Evolutionary conservation across 129 eudicot genomes (phyloP), one percentile per base, ranked within the genome.

Genomic region (Glebionis coronaria): DNA sequence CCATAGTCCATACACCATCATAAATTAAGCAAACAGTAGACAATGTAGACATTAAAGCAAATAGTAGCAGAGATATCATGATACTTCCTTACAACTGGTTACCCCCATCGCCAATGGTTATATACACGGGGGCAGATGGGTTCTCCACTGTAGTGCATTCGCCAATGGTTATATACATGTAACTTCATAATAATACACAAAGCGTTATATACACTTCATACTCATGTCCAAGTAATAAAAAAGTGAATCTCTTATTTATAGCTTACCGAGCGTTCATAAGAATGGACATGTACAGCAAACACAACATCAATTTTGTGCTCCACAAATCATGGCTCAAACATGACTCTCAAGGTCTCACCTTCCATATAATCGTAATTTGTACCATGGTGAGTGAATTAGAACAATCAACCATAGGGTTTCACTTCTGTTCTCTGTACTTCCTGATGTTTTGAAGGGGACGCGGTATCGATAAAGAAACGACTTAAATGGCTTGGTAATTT

Each of bases 381-480:
- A 83, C 89, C 76, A 83, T 19, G 89, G 89, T 20, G 85, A 38
- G 70, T 83, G 89, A 67, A 83, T 29, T 1, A 80, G 81, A 44
- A 83, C 83, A 46, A 83, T 83, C 68, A 83, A 29, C 89, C 89
- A 83, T 38, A 85, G 79, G 25, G 89, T 83, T 73, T 83, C 81
- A 11, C 76, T 80, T 66, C 83, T 77, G 64, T 83, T 77, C 13
- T 72, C 58, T 16, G 88, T 75, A 63, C 84, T 83, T 23, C 59
- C 38, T 51, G 88, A 79, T 28, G 73, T 73, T 59, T 25, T 64
- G 12, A 75, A 83, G 31, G 88, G 88, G 27, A 70, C 70, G 3
- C n/a, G 82, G 61, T 79, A 83, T 0, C 84, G 74, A 62, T 76
- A 57, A 44, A 14, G 68, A 65, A 9, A 79, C 5, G 88, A 80